Evolutionary conservation across 805 yeast species (phyloP).

Genomic region (Starmera caribaea): DNA sequence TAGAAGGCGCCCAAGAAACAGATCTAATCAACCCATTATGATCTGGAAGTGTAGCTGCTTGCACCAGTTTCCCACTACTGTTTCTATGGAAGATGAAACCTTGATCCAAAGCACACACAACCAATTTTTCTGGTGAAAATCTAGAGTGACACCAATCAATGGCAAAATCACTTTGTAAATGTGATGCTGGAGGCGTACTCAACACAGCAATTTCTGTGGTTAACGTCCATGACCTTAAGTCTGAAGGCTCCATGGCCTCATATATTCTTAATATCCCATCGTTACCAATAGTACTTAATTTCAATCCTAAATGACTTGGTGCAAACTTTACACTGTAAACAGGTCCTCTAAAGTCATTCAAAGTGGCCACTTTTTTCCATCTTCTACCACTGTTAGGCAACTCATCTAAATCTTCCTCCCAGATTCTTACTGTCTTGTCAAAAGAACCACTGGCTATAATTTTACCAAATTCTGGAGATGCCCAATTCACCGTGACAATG

Average conservation of each 20-base stretch:
- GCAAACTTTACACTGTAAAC: conserved; percentile 86
- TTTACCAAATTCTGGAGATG: conserved; percentile 89
- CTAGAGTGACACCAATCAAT: conserved; percentile 88
- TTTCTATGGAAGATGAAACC: conserved; percentile 66
- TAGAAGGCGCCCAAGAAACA: conserved; percentile 93
- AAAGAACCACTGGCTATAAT: conserved; percentile 81
- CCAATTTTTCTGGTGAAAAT: conserved; percentile 70
- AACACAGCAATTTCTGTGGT: conserved; percentile 63
- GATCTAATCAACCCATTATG: conserved; percentile 82
- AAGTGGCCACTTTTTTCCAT: conserved; percentile 67
- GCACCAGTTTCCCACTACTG: conserved; percentile 39
- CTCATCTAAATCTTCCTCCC: conserved; percentile 86
- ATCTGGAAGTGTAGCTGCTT: conserved; percentile 63
- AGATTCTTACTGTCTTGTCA: conserved; percentile 80
- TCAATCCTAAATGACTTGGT: conserved; percentile 73
- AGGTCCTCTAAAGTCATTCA: conserved; percentile 85
- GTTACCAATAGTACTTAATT: conserved; percentile 78
- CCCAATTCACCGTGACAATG: conserved; percentile 79
- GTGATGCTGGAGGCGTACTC: conserved; percentile 64
- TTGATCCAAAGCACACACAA: conserved; percentile 79
- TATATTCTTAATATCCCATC: conserved; percentile 82
- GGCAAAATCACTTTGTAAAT: conserved; percentile 77
- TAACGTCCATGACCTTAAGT: conserved; percentile 71
- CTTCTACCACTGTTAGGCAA: conserved; percentile 69
- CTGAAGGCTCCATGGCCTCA: conserved; percentile 86